Conservation (phyloP, 192 early-diverging fungal genomes). For the Umbelopsis isabellina region DNA sequence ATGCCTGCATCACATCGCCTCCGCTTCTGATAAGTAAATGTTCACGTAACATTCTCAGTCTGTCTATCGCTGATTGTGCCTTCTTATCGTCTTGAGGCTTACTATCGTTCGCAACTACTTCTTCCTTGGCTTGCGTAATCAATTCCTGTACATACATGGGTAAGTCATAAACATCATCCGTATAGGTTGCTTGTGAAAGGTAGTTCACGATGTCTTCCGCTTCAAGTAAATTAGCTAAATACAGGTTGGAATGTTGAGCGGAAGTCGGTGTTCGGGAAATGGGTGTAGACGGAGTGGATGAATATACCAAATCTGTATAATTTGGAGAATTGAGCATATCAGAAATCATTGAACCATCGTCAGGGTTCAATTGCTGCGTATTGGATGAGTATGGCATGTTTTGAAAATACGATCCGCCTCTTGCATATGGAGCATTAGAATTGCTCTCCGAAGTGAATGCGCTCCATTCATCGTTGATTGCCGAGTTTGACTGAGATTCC, state of each 20-base stretch:
- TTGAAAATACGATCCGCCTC: too few relatives aligned
- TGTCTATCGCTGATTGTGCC: conserved; percentile 24
- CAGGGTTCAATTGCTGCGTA: background rate
- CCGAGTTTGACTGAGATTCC: background rate
- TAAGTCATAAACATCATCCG: conserved; percentile 44
- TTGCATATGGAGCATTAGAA: too few relatives aligned
- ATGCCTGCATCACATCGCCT: background rate
- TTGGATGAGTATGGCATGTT: too few relatives aligned
- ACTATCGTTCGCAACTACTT: conserved; percentile 19
- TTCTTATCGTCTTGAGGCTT: background rate
- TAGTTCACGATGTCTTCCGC: conserved; percentile 44
- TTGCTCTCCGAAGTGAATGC: background rate
- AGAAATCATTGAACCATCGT: background rate
- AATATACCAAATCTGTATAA: conserved; percentile 3
- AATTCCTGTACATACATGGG: conserved; percentile 31
- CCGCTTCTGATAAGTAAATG: conserved; percentile 23
- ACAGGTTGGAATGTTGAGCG: background rate
- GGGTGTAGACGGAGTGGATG: background rate
- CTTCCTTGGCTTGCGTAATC: conserved; percentile 40
- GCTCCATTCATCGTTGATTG: background rate
- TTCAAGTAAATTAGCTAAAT: conserved; percentile 28
- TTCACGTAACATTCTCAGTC: conserved; percentile 43
- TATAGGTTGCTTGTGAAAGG: conserved; percentile 37
- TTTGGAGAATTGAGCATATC: background rate
- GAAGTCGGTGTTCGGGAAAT: background rate